These are phyloP conservation scores for Salix dunnii DNA, from an alignment of 345 rosid genomes.

Conservation along the genomic window DNA sequence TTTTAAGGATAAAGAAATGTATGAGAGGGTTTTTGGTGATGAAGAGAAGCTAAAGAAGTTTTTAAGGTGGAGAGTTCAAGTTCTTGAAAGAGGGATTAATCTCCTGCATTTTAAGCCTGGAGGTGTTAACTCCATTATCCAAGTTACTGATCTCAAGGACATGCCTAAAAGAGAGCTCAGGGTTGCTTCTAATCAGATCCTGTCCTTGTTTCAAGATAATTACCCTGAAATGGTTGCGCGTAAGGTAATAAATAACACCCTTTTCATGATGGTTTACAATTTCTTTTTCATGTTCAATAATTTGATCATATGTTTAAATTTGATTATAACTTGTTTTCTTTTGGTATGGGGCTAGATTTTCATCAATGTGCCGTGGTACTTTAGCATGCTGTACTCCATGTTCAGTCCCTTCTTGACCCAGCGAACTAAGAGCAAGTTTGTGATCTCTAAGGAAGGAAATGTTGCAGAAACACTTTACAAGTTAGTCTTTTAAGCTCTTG, in stretches of 20 bases:
- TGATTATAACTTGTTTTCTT: neutral
- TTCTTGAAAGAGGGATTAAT: conserved; percentile 77
- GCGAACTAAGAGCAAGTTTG: conserved; percentile 94
- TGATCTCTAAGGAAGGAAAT: conserved; percentile 81
- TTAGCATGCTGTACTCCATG: conserved; percentile 76
- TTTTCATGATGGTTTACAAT: neutral
- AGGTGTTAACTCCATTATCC: conserved; percentile 85
- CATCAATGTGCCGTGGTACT: conserved; percentile 98
- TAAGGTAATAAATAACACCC: conserved; percentile 46
- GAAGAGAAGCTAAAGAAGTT: conserved; percentile 80
- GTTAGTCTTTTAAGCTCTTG: conserved; percentile 24
- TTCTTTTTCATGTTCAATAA: neutral
- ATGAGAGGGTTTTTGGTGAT: conserved; percentile 81
- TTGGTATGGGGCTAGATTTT: conserved; percentile 51
- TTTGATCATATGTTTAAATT: neutral
- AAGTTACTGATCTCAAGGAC: conserved; percentile 90
- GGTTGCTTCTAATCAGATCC: conserved; percentile 81
- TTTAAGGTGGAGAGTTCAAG: conserved; percentile 90
- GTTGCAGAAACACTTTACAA: conserved; percentile 95
- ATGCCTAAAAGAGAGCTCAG: conserved; percentile 97
- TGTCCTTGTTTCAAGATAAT: conserved; percentile 91
- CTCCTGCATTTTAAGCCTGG: conserved; percentile 86
- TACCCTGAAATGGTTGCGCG: conserved; percentile 99
- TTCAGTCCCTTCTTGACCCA: conserved; percentile 91
- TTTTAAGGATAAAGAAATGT: conserved; percentile 73